A percentile compares a stretch with the other conserved stretches of the same genome.
Evolutionary conservation across 2,329 filamentous ascomycete genomes (phyloP).

Genomic region (Achaetomium macrosporum): DNA sequence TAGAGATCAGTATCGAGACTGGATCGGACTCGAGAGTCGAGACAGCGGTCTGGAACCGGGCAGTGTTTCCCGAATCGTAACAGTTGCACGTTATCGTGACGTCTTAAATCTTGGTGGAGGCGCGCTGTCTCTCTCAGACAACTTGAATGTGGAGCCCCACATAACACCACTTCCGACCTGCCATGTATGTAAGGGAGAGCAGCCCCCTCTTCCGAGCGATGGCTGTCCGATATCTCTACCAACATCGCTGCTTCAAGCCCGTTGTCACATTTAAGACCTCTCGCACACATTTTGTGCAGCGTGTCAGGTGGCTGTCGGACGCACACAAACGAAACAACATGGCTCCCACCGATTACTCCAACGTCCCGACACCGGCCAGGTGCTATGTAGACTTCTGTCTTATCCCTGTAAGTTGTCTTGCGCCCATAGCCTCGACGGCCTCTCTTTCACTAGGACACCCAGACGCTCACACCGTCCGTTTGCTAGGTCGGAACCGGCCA

Average conservation of each 20-base stretch:
- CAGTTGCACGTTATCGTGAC: too few relatives aligned
- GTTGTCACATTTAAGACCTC: background rate
- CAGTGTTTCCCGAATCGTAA: too few relatives aligned
- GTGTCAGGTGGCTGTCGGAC: background rate
- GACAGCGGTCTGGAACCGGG: too few relatives aligned
- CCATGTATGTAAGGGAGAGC: too few relatives aligned
- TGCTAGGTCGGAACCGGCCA: constrained; percentile 72
- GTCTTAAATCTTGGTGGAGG: too few relatives aligned
- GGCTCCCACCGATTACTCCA: constrained; percentile 37
- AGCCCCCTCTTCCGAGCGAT: background rate
- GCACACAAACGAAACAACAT: constrained; percentile 1
- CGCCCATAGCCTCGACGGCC: too few relatives aligned
- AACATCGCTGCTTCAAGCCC: background rate
- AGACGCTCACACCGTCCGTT: background rate
- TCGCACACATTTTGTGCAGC: background rate
- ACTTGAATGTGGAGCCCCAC: too few relatives aligned
- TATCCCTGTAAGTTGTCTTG: constrained; percentile 67
- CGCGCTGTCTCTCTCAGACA: too few relatives aligned
- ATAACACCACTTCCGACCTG: too few relatives aligned
- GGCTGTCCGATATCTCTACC: background rate
- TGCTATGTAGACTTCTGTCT: constrained; percentile 91
- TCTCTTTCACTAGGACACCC: background rate
- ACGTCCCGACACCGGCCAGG: constrained; percentile 58
- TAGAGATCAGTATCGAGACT: too few relatives aligned
- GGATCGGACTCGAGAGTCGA: too few relatives aligned